Evolutionary conservation across 768 basidiomycete species (phyloP).

Genomic region (Mycena floridula): DNA sequence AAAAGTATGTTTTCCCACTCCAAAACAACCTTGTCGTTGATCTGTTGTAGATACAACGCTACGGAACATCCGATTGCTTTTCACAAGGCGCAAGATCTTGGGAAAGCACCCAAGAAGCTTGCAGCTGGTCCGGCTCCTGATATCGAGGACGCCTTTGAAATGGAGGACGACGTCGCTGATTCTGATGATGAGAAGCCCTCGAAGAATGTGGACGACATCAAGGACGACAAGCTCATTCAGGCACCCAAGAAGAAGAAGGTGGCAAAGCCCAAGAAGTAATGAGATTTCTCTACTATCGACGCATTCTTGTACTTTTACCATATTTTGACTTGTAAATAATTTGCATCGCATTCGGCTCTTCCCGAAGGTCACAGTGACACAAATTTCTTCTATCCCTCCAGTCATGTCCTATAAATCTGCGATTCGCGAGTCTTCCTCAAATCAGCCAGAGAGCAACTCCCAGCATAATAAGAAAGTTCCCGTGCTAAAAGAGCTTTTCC

Average conservation of each 20-base stretch:
- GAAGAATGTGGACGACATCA: conserved; percentile 21
- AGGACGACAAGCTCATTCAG: conserved; percentile 31
- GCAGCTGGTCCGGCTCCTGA: conserved; percentile 75
- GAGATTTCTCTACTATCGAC: no score
- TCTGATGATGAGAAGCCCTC: conserved; percentile 43
- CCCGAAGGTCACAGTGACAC: no score
- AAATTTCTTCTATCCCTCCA: no score
- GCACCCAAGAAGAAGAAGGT: conserved; percentile 35
- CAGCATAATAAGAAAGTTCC: conserved; percentile 50
- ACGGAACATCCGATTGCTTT: conserved; percentile 91
- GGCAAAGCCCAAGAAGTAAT: conserved; percentile 8
- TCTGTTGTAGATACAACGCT: conserved; percentile 68
- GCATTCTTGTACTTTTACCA: no score
- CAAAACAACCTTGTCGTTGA: background rate
- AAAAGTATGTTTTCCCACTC: conserved; percentile 47
- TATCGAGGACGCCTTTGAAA: conserved; percentile 87
- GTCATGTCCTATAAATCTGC: conserved; percentile 52
- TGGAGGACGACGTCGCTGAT: conserved; percentile 43
- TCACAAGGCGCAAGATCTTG: conserved; percentile 80
- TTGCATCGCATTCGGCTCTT: no score
- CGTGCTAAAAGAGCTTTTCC: conserved; percentile 68
- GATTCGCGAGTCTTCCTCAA: conserved; percentile 29
- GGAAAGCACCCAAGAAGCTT: conserved; percentile 77
- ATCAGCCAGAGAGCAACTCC: conserved; percentile 25
- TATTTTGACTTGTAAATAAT: no score